Conservation (phyloP, 2,329 filamentous ascomycete genomes). For the Nemania bipapillata region DNA sequence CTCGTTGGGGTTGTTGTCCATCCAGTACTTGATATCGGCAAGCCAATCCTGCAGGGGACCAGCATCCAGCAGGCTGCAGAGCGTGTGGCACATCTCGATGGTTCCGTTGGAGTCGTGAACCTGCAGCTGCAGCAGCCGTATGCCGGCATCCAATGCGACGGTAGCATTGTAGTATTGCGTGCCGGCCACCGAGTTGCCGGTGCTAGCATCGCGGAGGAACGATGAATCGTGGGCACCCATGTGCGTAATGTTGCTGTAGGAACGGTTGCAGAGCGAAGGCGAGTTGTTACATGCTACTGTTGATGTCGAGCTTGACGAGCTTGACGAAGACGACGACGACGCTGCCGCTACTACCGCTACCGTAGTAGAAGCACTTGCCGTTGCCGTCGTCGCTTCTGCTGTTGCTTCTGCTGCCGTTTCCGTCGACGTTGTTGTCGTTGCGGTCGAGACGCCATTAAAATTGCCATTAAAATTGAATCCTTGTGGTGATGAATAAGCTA, state of each 20-base stretch:
- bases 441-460: neutral
- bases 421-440: neutral
- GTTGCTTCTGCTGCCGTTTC: neutral
- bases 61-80: constrained; percentile 74
- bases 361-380: neutral
- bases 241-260: constrained; percentile 81
- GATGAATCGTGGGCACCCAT: constrained; percentile 80
- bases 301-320: constrained; percentile 37
- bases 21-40: constrained; percentile 71
- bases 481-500: constrained; percentile 33
- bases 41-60: constrained; percentile 74
- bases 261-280: constrained; percentile 73
- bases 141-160: constrained; percentile 73
- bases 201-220: constrained; percentile 73
- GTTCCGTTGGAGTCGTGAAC: constrained; percentile 70
- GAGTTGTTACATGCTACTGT: constrained; percentile 80
- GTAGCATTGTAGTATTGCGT: constrained; percentile 81
- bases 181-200: constrained; percentile 70
- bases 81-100: constrained; percentile 76
- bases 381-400: neutral
- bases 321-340: constrained; percentile 27
- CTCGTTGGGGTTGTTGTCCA: constrained; percentile 75
- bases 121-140: constrained; percentile 77
- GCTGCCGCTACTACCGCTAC: constrained; percentile 6
- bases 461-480: too few relatives aligned